Evolutionary conservation across 1,284 basidiomycete genomes (phyloP).

Genomic region (Ceratobasidium papillatum): DNA sequence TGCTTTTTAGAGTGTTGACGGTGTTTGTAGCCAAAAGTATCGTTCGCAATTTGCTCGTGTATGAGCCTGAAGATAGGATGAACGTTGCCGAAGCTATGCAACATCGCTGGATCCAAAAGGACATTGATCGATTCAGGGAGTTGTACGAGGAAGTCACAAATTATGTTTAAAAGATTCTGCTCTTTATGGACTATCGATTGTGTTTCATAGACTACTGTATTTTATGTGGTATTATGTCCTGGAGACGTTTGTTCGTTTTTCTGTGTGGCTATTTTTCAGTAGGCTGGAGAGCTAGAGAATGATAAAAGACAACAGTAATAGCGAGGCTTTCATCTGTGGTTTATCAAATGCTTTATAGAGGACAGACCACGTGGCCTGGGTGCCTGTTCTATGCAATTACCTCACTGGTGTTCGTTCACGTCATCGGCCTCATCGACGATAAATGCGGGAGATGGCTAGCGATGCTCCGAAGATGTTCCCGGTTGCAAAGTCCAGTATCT

Average conservation of each 20-base stretch:
- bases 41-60: constrained; percentile 60
- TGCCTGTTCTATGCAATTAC: background rate
- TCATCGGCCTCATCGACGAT: constrained; percentile 9
- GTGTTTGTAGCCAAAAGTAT: constrained; percentile 34
- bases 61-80: constrained; percentile 61
- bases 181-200: background rate
- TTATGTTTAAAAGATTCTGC: background rate
- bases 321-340: background rate
- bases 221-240: background rate
- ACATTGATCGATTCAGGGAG: constrained; percentile 65
- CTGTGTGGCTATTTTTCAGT: too few relatives aligned
- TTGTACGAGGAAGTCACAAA: constrained; percentile 60
- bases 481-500: background rate
- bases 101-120: constrained; percentile 66
- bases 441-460: constrained; percentile 5
- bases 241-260: too few relatives aligned
- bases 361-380: background rate
- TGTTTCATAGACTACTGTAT: background rate
- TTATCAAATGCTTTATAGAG: background rate
- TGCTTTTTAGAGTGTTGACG: constrained; percentile 17
- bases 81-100: background rate
- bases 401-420: constrained; percentile 7
- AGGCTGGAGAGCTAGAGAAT: too few relatives aligned
- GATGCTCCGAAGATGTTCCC: constrained; percentile 25
- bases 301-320: too few relatives aligned